Percentiles rank a stretch among this genome's conserved stretches.
These are phyloP conservation scores for slime mould (Dictyostelium discoideum) DNA, from an alignment of 78 protist genomes.

Conservation along the genomic window DNA sequence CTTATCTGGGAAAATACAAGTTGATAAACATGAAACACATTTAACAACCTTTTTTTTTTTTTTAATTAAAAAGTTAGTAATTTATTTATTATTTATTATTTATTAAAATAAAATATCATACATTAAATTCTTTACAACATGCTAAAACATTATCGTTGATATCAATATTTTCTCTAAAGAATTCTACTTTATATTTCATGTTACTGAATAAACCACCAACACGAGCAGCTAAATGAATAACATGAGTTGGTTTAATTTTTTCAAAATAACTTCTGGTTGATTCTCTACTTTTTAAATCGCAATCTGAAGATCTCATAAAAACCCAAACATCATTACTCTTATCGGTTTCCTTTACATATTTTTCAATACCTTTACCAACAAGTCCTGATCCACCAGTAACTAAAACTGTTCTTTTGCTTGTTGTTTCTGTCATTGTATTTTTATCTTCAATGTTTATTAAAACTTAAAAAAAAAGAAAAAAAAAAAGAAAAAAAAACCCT, in stretches of 20 bases:
- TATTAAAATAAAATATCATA: not conserved
- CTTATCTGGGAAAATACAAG: conserved; percentile 98
- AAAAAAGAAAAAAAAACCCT: not conserved
- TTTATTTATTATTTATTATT: too few species aligned
- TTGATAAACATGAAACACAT: conserved; percentile 91
- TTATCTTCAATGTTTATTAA: not conserved
- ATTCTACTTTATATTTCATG: conserved; percentile 90
- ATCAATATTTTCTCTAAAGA: conserved; percentile 82
- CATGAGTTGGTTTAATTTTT: conserved; percentile 92
- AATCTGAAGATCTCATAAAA: conserved; percentile 87
- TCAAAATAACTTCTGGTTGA: conserved; percentile 79
- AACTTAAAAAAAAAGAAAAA: not conserved
- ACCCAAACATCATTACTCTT: conserved; percentile 83
- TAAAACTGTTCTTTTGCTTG: conserved; percentile 54
- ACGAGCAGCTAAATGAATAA: conserved; percentile 95
- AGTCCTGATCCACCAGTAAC: conserved; percentile 97
- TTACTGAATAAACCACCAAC: conserved; percentile 95
- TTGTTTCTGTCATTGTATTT: not conserved
- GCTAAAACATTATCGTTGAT: conserved; percentile 92
- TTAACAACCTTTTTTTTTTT: conserved; percentile 55
- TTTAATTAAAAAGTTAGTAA: too few species aligned
- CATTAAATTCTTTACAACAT: conserved; percentile 70
- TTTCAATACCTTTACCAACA: conserved; percentile 91
- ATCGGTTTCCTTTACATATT: not conserved
- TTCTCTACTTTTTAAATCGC: conserved; percentile 77